Base-by-base conservation (phyloP, 345 rosid species). In the Microcos paniculata region DNA sequence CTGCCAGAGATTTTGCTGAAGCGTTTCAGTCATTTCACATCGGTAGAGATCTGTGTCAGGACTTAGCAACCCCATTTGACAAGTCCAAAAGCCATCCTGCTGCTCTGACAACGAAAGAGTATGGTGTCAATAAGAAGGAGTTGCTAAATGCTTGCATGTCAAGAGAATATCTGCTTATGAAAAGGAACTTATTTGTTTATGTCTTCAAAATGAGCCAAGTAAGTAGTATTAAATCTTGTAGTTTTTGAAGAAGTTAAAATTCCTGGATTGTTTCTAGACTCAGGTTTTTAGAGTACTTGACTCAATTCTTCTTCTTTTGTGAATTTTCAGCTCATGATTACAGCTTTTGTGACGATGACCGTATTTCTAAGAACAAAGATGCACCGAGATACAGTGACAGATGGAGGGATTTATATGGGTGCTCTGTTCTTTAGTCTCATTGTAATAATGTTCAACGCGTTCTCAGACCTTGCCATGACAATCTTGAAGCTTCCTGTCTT, bases 401-500 rank as follows among this genome's bases (percentile, higher is more conserved):
- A 86, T 67, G 90, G 86, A 46, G 53, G 75, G 28, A 82, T 80
- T 55, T 91, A 79, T 67, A 62, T 78, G 71, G 96, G 96, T 56
- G 93, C 90, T 59, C 73, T 86, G 59, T 91, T 84, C 79, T 85
- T 86, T 71, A 58, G 82, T 67, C 68, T 85, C 6, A 83, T 82
- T 52, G 85, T 79, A 70, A 43, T 91, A 71, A 73, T 87, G 72
- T 91, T 91, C 63, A 84, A 84, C 2, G 91, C 91, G 4, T 81
- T 82, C 82, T 75, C 82, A 8, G 92, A 88, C 82, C 82, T 91
- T 1, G 84, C 96, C 0, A 85, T 91, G 90, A 87, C 93, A 21
- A 85, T 91, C 82, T 80, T 65, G 51, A 83, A 87, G 82, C 93
- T 91, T 80, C 94, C 92, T 8, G 93, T 91, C 61, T 89, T 91